These are phyloP conservation scores for Ophiostoma himal-ulmi DNA, from an alignment of 2,329 filamentous ascomycete species.

Conservation along the genomic window DNA sequence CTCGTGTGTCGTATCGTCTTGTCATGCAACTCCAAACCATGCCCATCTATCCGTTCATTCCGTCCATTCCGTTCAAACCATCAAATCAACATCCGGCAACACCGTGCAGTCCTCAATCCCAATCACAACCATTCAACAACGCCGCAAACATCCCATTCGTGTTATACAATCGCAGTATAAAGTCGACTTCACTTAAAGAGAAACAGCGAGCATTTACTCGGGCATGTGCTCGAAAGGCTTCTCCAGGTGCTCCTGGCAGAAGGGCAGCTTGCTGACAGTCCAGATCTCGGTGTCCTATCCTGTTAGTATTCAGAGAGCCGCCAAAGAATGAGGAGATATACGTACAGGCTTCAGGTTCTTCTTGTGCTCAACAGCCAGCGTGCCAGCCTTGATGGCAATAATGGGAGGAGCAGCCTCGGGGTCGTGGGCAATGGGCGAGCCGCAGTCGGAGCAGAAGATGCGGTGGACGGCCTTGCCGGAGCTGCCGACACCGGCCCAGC, in stretches of 20 bases:
- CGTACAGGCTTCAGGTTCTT: constrained; percentile 55
- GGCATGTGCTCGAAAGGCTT: constrained; percentile 62
- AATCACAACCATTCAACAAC: constrained; percentile 7
- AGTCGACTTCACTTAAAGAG: neutral
- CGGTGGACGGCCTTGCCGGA: constrained; percentile 61
- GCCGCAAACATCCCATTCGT: neutral
- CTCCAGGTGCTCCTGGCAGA: constrained; percentile 60
- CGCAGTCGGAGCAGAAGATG: constrained; percentile 64
- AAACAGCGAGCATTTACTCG: constrained; percentile 35
- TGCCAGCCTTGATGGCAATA: constrained; percentile 63
- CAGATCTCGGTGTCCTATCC: constrained; percentile 58
- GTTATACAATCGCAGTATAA: constrained; percentile 3
- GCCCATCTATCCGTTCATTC: neutral
- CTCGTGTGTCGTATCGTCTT: neutral
- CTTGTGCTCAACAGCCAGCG: constrained; percentile 59
- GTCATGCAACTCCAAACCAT: neutral
- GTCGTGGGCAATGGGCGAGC: constrained; percentile 64
- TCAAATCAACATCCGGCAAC: neutral
- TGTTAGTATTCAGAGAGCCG: neutral
- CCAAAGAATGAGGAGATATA: neutral
- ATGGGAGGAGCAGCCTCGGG: constrained; percentile 64
- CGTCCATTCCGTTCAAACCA: too few relatives aligned
- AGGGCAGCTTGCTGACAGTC: constrained; percentile 62
- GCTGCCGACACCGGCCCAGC: constrained; percentile 52
- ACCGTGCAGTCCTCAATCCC: neutral